Base-by-base conservation (phyloP, 1,284 basidiomycete genomes). In the Apiotrichum laibachii region DNA sequence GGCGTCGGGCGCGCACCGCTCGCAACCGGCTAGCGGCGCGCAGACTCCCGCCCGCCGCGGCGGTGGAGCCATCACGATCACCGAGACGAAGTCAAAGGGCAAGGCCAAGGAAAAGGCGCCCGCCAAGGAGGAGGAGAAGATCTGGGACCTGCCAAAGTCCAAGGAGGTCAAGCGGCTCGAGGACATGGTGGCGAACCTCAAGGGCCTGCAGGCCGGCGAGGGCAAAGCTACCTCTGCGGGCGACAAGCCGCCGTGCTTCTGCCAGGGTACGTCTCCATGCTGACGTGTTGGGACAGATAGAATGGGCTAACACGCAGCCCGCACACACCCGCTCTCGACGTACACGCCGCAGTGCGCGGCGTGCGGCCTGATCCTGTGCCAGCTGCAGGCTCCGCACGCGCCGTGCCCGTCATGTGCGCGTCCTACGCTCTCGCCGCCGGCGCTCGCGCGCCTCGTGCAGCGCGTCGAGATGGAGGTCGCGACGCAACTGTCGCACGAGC, bases 391-490 rank as follows among this genome's bases (percentile, higher is more conserved):
- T 0, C 65, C 76, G 16, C 70, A 77, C 49, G 69, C 69, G 19
- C 72, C 77, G 12, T 80, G 79, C 61, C 79, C 79, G 16, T 79
- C 78, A n/a, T 80, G 79, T 60, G 43, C 59, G 0, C 60, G 60
- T 18, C 52, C 60, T 8, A 59, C 51, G 3, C 62, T 67, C 11
- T 63, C 69, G 5, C 69, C 75, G 11, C 65, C 73, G 16, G 66
- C 70, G n/a, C 68, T 75, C 34, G 64, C 72, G 9, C 70, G 75
- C 7, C 70, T 77, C 10, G 64, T 77, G 53, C 57, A 67, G 11
- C 64, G 70, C 8, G 47, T 77, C 5, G 65, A 75, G 53, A 52
- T 45, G 34, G 75, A 79, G 40, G 66, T 79, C 40, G 69, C 68
- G 6, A 58, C 55, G 9, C 72, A 76, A 53, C 46, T 75, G 2